phyloP scores from a whole-genome alignment of 805 yeast species.

The Pichia membranifaciens region DNA sequence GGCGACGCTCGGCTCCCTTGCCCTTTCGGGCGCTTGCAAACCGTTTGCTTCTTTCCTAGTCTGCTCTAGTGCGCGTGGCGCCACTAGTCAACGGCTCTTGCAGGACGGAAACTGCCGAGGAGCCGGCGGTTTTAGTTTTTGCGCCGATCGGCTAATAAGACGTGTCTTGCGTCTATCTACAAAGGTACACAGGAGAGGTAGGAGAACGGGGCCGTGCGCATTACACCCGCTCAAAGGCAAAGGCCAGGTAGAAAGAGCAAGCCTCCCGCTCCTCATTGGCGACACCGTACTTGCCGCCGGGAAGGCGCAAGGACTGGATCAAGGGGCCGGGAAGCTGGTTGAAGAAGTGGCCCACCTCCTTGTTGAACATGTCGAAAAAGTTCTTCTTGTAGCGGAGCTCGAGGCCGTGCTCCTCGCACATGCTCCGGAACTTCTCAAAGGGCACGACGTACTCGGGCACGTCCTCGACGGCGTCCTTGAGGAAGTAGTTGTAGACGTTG shows the following conservation, averaged over 20 bases:
- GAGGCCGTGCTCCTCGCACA: slow-evolving; percentile 80
- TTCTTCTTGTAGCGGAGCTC: slow-evolving; percentile 67
- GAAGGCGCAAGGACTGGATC: slow-evolving; percentile 62
- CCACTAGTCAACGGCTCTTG: too few species aligned
- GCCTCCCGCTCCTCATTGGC: slow-evolving; percentile 88
- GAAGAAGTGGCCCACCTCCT: slow-evolving; percentile 67
- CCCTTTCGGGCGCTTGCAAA: too few species aligned
- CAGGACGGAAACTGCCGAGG: too few species aligned
- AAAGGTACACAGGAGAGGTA: too few species aligned
- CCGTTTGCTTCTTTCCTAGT: too few species aligned
- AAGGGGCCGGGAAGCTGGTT: slow-evolving; percentile 49
- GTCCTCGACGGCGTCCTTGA: slow-evolving; percentile 91
- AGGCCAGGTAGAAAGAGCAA: slow-evolving; percentile 75
- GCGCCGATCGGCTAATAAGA: too few species aligned
- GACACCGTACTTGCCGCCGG: slow-evolving; percentile 79
- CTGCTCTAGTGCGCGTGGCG: too few species aligned
- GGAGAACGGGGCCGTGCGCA: too few species aligned
- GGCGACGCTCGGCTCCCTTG: too few species aligned
- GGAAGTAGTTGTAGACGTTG: slow-evolving; percentile 70
- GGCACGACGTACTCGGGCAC: slow-evolving; percentile 98
- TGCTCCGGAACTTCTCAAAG: slow-evolving; percentile 74
- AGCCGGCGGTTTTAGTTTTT: too few species aligned
- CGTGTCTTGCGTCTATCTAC: too few species aligned
- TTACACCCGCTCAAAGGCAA: slow-evolving; percentile 55
- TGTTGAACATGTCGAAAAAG: slow-evolving; percentile 75